Percentiles rank a stretch among this genome's conserved stretches.
Conservation (phyloP, 345 rosid species). For the Carallia pectinifolia region DNA sequence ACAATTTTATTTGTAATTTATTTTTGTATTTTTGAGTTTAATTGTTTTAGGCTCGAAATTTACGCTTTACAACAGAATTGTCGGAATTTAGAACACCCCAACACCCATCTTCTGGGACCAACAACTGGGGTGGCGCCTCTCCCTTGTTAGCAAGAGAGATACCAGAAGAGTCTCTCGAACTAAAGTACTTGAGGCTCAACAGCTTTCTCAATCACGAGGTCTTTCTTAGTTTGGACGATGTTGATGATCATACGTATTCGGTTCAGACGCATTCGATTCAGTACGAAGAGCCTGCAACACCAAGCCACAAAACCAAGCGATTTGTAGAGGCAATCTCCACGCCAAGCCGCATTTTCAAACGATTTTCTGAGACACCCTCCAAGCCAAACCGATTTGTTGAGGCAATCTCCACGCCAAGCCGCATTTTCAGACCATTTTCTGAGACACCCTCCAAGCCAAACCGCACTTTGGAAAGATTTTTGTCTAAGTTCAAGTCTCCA, state of each 20-base stretch:
- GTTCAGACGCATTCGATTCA: background rate
- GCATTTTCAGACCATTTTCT: conserved; percentile 18
- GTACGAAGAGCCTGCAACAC: conserved; percentile 18
- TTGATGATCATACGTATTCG: background rate
- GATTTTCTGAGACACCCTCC: conserved; percentile 20
- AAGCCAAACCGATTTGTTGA: conserved; percentile 22
- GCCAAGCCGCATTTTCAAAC: conserved; percentile 18
- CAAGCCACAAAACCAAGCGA: conserved; percentile 18
- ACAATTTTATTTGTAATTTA: no score
- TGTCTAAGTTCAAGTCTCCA: conserved; percentile 17
- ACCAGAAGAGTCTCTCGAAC: conserved; percentile 52
- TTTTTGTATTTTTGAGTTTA: no score
- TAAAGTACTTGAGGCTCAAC: conserved; percentile 42
- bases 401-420: conserved; percentile 18
- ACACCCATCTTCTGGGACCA: conserved; percentile 50
- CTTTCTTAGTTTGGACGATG: conserved; percentile 15
- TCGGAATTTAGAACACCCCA: conserved; percentile 55
- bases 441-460: conserved; percentile 19
- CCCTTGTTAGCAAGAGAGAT: conserved; percentile 56
- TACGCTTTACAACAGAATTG: conserved; percentile 22
- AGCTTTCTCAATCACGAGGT: conserved; percentile 30
- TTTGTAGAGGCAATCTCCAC: conserved; percentile 18
- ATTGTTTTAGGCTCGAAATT: no score
- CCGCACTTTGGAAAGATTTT: conserved; percentile 18
- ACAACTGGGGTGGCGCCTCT: conserved; percentile 61